phyloP scores from a whole-genome alignment of 345 rosid genomes.

The Lepidium africanum region DNA sequence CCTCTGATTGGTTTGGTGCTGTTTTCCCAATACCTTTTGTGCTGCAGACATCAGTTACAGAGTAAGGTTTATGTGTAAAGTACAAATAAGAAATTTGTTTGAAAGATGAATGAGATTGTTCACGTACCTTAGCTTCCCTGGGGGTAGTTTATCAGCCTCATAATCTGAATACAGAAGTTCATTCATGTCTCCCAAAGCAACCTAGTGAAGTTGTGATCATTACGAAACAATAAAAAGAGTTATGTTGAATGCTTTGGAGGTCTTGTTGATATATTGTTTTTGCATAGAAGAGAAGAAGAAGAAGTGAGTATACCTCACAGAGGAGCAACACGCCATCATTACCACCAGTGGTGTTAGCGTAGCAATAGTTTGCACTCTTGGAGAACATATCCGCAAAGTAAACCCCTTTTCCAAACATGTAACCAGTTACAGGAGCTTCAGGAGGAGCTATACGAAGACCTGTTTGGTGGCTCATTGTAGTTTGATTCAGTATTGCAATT shows the following conservation, averaged over 20 bases:
- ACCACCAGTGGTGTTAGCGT: slow-evolving; percentile 31
- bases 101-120: not conserved
- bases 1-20: slow-evolving; percentile 57
- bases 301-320: slow-evolving; percentile 54
- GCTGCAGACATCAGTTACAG: slow-evolving; percentile 35
- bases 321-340: slow-evolving; percentile 71
- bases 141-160: slow-evolving; percentile 63
- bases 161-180: slow-evolving; percentile 54
- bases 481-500: not conserved
- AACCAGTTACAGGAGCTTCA: slow-evolving; percentile 85
- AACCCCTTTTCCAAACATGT: slow-evolving; percentile 96
- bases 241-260: not conserved
- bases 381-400: slow-evolving; percentile 98
- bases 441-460: slow-evolving; percentile 97
- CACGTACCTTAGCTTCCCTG: slow-evolving; percentile 72
- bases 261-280: not conserved
- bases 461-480: slow-evolving; percentile 26
- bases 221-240: not conserved
- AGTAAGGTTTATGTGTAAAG: not conserved
- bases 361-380: slow-evolving; percentile 92
- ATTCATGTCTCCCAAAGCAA: slow-evolving; percentile 86
- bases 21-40: slow-evolving; percentile 77
- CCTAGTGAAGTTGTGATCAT: slow-evolving; percentile 35
- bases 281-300: no score
- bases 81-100: not conserved